Evolutionary conservation across 176 grass and related monocot genomes (phyloP).

Genomic region (Echinochloa phyllopogon): DNA sequence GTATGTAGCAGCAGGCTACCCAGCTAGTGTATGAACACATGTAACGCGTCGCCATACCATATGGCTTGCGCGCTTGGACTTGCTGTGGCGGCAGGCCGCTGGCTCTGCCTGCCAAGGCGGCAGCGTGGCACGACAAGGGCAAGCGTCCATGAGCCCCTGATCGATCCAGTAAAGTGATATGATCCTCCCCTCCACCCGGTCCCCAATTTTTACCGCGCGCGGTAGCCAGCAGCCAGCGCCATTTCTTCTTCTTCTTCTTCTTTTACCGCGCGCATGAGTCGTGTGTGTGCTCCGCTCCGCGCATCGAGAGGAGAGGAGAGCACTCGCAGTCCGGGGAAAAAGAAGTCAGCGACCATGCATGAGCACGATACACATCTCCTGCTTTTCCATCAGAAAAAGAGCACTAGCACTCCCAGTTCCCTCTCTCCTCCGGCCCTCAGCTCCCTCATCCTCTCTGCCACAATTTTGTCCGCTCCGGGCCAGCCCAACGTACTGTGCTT

Average conservation of each 20-base stretch:
- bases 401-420: constrained; percentile 42
- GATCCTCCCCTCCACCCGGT: background rate
- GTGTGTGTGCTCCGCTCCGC: constrained; percentile 17
- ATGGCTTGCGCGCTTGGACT: constrained; percentile 46
- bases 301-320: constrained; percentile 37
- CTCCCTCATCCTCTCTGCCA: constrained; percentile 27
- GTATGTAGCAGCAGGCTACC: no score
- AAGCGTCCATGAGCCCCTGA: constrained; percentile 21
- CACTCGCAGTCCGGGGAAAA: constrained; percentile 43
- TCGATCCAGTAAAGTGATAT: background rate
- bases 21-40: background rate
- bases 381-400: constrained; percentile 33
- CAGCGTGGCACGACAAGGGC: constrained; percentile 20
- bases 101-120: background rate
- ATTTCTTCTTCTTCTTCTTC: no score
- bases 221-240: background rate
- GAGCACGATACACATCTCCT: background rate
- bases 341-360: constrained; percentile 59
- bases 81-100: constrained; percentile 21
- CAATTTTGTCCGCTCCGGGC: constrained; percentile 53
- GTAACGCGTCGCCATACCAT: constrained; percentile 20
- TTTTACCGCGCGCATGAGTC: constrained; percentile 13
- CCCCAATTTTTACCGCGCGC: constrained; percentile 33
- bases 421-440: constrained; percentile 53
- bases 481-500: constrained; percentile 13